Conservation (phyloP, 208 protist species). For the Trypanosoma scelopori region DNA sequence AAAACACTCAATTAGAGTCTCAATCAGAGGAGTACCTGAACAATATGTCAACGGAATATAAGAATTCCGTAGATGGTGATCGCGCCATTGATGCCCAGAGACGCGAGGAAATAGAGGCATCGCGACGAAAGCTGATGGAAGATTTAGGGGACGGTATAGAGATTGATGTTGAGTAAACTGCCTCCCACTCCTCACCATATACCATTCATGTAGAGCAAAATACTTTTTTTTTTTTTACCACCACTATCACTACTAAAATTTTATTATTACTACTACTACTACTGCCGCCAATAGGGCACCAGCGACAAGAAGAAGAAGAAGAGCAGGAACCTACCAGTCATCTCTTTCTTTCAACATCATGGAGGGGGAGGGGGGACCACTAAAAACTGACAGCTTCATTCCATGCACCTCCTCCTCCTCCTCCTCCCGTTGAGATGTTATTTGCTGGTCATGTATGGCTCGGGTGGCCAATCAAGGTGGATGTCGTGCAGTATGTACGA, state of each 20-base stretch:
- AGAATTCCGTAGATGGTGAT: slow-evolving; percentile 44
- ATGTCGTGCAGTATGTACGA: neutral
- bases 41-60: slow-evolving; percentile 51
- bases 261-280: no score
- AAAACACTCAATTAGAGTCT: slow-evolving; percentile 30
- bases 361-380: no score
- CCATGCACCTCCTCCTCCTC: neutral
- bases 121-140: slow-evolving; percentile 61
- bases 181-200: neutral
- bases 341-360: no score
- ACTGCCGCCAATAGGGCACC: no score
- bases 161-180: slow-evolving; percentile 36
- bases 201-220: slow-evolving; percentile 7
- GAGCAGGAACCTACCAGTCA: neutral
- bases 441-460: neutral
- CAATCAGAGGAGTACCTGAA: slow-evolving; percentile 51
- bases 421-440: neutral
- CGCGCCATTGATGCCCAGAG: slow-evolving; percentile 34
- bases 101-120: slow-evolving; percentile 46
- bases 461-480: neutral
- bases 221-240: slow-evolving; percentile 14
- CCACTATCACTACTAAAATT: neutral
- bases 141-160: slow-evolving; percentile 84
- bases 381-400: no score
- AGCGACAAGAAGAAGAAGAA: neutral